Evolutionary conservation across 176 grass and related monocot species (phyloP).

Genomic region (Oryza nivara): DNA sequence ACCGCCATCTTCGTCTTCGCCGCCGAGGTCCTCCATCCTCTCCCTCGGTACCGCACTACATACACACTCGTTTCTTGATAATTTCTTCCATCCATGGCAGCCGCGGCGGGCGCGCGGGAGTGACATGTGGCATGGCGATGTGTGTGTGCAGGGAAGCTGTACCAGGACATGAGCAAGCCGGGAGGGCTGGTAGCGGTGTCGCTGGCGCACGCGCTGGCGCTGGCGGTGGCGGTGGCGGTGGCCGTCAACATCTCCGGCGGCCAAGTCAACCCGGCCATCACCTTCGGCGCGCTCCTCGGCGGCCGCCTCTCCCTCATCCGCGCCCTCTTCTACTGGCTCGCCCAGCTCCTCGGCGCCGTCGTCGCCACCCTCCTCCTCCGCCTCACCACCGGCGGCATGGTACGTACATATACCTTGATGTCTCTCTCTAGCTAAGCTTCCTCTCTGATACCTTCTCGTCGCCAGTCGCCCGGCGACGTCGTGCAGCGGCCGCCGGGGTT

Average conservation of each 20-base stretch:
- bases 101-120: too few relatives aligned
- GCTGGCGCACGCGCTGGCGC: slow-evolving; percentile 71
- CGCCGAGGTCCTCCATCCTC: slow-evolving; percentile 90
- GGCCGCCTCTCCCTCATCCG: slow-evolving; percentile 74
- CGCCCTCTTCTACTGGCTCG: slow-evolving; percentile 72
- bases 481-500: slow-evolving; percentile 71
- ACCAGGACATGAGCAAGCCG: slow-evolving; percentile 68
- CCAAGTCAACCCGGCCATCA: slow-evolving; percentile 89
- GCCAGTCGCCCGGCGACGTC: not conserved
- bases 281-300: slow-evolving; percentile 78
- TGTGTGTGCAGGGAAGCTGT: slow-evolving; percentile 60
- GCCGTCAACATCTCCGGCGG: slow-evolving; percentile 83
- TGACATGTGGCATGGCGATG: not conserved
- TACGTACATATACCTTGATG: not conserved
- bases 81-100: not conserved
- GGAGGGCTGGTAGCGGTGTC: slow-evolving; percentile 74
- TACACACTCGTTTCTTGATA: too few relatives aligned
- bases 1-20: slow-evolving; percentile 97
- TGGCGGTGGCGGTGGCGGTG: slow-evolving; percentile 63
- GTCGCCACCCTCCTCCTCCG: slow-evolving; percentile 70
- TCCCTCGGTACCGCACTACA: slow-evolving; percentile 58
- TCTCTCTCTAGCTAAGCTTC: not conserved
- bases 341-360: slow-evolving; percentile 84
- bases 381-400: slow-evolving; percentile 74
- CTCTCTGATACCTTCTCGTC: not conserved